phyloP scores from a whole-genome alignment of 371 early-diverging fungal genomes.

The Mucor plumbeus region DNA sequence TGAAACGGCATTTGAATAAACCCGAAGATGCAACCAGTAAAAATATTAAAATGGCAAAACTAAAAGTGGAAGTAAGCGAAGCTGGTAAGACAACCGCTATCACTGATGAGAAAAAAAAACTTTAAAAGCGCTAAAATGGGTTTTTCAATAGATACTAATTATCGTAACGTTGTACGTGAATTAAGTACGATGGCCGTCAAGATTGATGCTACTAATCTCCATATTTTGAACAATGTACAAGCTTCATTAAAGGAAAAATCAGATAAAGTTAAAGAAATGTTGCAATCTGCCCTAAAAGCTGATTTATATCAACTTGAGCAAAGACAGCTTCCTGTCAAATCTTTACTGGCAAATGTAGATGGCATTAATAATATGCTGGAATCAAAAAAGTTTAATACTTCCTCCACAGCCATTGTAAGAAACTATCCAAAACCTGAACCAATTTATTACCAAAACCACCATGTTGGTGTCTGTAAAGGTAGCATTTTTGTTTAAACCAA shows the following conservation, averaged over 20 bases:
- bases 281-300: conserved; percentile 20
- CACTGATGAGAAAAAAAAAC: neutral
- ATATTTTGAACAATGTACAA: conserved; percentile 28
- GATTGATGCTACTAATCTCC: conserved; percentile 29
- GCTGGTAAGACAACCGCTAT: conserved; percentile 27
- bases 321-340: conserved; percentile 11
- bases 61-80: conserved; percentile 36
- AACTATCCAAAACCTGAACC: conserved; percentile 20
- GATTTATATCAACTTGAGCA: conserved; percentile 18
- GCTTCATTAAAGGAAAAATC: conserved; percentile 23
- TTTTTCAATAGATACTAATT: conserved; percentile 27
- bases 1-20: conserved; percentile 30
- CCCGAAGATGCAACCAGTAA: conserved; percentile 28
- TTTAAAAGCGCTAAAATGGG: neutral
- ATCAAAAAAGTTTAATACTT: conserved; percentile 11
- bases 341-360: conserved; percentile 12
- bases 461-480: conserved; percentile 44
- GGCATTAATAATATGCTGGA: conserved; percentile 16
- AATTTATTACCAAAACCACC: conserved; percentile 31
- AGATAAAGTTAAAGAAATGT: conserved; percentile 14
- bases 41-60: conserved; percentile 30
- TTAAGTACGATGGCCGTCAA: conserved; percentile 26
- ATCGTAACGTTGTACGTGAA: conserved; percentile 38
- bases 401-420: conserved; percentile 2
- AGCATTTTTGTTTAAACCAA: neutral